These are phyloP conservation scores for Pichia norvegensis DNA, from an alignment of 1,139 yeast species.

Conservation along the genomic window DNA sequence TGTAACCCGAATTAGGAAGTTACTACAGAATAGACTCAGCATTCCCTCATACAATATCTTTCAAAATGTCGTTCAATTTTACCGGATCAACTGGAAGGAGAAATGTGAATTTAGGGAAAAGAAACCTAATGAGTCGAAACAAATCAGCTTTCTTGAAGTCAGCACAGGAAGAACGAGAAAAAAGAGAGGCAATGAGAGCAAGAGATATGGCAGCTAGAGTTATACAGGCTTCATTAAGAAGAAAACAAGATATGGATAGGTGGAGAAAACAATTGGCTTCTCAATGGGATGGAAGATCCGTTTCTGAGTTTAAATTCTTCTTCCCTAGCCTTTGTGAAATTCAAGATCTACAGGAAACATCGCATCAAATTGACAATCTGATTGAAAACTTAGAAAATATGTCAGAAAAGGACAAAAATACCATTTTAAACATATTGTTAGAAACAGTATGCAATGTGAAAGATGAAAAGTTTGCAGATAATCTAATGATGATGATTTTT, in stretches of 20 bases:
- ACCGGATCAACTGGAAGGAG: conserved; percentile 59
- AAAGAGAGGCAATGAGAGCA: conserved; percentile 50
- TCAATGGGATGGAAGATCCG: conserved; percentile 19
- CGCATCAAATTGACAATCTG: neutral
- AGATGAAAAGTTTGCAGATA: neutral
- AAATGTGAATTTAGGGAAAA: conserved; percentile 68
- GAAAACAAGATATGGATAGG: conserved; percentile 25
- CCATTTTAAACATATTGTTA: neutral
- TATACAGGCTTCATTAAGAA: conserved; percentile 43
- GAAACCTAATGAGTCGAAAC: conserved; percentile 29
- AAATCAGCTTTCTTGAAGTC: conserved; percentile 44
- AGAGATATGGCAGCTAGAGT: conserved; percentile 41
- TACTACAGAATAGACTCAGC: no score
- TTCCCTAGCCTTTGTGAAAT: conserved; percentile 16
- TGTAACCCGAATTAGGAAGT: no score
- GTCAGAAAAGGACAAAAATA: neutral
- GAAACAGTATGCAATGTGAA: neutral
- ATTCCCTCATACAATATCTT: neutral
- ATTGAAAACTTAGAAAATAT: neutral
- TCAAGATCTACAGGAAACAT: conserved; percentile 4
- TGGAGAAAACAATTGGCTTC: conserved; percentile 11
- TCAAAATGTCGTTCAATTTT: conserved; percentile 39
- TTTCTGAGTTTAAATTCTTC: conserved; percentile 20
- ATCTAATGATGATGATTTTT: neutral
- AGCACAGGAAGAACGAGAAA: conserved; percentile 58